Percentiles rank a stretch among this genome's conserved stretches.
These are phyloP conservation scores for Paracamarosporium sp. DNA, from an alignment of 2,329 filamentous ascomycete genomes.

Conservation along the genomic window DNA sequence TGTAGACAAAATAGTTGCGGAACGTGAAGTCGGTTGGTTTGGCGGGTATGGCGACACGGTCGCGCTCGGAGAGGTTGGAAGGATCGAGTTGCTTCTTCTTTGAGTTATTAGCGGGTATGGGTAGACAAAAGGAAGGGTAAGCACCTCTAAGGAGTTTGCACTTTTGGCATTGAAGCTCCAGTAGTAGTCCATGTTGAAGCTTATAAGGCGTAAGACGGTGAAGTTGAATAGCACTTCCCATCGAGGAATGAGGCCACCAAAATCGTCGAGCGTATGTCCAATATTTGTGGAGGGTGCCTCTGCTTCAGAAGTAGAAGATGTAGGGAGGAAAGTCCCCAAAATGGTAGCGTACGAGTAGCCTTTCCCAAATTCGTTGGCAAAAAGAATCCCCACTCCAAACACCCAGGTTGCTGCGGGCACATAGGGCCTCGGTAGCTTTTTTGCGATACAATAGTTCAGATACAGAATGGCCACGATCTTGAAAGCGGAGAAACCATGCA, in stretches of 20 bases:
- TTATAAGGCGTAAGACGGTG: conserved; percentile 88
- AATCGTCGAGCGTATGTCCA: conserved; percentile 77
- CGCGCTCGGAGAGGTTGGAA: conserved; percentile 82
- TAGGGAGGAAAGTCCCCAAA: conserved; percentile 58
- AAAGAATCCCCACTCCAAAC: conserved; percentile 86
- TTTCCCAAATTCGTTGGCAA: conserved; percentile 83
- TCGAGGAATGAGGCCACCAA: conserved; percentile 81
- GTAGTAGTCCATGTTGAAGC: conserved; percentile 96
- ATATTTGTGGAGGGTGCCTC: conserved; percentile 60
- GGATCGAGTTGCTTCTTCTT: conserved; percentile 99
- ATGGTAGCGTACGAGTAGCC: conserved; percentile 78
- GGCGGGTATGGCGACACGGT: conserved; percentile 81
- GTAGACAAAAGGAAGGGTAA: conserved; percentile 30
- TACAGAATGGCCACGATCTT: conserved; percentile 84
- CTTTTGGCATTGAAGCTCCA: conserved; percentile 77
- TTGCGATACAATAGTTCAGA: conserved; percentile 82
- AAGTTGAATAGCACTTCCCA: conserved; percentile 99
- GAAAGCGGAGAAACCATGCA: conserved; percentile 84
- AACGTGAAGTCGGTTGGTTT: conserved; percentile 74
- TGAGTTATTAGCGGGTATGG: conserved; percentile 64
- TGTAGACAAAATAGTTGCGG: conserved; percentile 87
- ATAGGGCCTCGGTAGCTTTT: conserved; percentile 70
- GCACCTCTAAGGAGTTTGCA: conserved; percentile 79
- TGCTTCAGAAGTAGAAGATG: conserved; percentile 50
- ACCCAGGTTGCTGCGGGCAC: conserved; percentile 82